phyloP scores from a whole-genome alignment of 2,329 filamentous ascomycete genomes.

The Allantophomopsis lycopodina region DNA sequence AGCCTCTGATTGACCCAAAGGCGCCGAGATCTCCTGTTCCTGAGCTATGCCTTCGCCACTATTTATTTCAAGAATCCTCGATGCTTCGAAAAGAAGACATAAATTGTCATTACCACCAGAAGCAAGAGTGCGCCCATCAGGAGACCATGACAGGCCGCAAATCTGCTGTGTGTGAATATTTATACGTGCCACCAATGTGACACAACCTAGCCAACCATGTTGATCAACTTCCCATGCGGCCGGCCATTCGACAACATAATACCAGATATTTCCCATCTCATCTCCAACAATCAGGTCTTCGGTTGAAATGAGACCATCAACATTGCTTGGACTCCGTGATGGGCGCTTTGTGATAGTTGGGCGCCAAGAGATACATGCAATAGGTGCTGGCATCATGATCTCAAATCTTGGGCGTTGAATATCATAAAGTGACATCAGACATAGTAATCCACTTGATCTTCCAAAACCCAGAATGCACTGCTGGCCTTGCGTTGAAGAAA shows the following conservation, averaged over 20 bases:
- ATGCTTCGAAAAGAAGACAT: conserved; percentile 63
- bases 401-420: conserved; percentile 57
- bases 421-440: conserved; percentile 66
- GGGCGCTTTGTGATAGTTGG: conserved; percentile 41
- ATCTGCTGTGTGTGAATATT: conserved; percentile 77
- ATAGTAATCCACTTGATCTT: conserved; percentile 62
- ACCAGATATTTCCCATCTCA: conserved; percentile 68
- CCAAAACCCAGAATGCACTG: conserved; percentile 78
- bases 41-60: conserved; percentile 7
- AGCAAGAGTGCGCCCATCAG: conserved; percentile 62
- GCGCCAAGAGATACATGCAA: conserved; percentile 74
- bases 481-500: conserved; percentile 66
- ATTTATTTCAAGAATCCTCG: conserved; percentile 7
- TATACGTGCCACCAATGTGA: conserved; percentile 67
- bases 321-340: conserved; percentile 30
- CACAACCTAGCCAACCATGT: conserved; percentile 62
- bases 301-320: conserved; percentile 40
- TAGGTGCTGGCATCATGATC: conserved; percentile 52
- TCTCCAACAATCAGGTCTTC: conserved; percentile 85
- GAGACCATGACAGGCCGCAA: conserved; percentile 83
- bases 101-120: conserved; percentile 88
- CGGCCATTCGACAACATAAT: conserved; percentile 84
- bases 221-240: conserved; percentile 44
- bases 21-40: conserved; percentile 13
- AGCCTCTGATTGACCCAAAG: conserved; percentile 14